Conservation (phyloP, 2,329 filamentous ascomycete species). For the Magnaporthiopsis poae region DNA sequence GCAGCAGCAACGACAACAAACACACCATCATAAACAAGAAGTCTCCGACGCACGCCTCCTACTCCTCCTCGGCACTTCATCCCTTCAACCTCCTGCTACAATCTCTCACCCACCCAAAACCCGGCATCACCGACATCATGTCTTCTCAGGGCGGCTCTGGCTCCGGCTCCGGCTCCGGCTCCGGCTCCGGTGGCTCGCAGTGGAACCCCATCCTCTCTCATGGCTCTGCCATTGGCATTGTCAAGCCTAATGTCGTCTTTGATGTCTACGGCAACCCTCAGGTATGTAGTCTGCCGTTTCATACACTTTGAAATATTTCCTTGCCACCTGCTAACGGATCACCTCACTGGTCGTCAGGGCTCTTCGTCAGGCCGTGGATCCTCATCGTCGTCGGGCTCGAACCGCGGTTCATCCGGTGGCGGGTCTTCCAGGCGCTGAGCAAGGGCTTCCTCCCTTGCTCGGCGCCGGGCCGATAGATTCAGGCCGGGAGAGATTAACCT, state of each 20-base stretch:
- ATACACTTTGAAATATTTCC: no score
- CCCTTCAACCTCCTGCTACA: background rate
- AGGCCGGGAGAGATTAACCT: no score
- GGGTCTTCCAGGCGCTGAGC: background rate
- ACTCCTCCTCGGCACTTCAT: background rate
- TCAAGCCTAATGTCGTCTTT: slow-evolving; percentile 19
- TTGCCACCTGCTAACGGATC: no score
- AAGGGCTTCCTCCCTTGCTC: background rate
- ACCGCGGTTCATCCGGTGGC: background rate
- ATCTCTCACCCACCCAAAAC: background rate
- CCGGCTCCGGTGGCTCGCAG: slow-evolving; percentile 7
- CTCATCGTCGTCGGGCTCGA: background rate
- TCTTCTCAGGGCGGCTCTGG: slow-evolving; percentile 3
- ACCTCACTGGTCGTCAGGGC: background rate
- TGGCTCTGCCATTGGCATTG: slow-evolving; percentile 19
- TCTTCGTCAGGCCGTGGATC: background rate
- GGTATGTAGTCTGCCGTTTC: background rate
- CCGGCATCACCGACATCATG: background rate
- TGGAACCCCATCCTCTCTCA: slow-evolving; percentile 19
- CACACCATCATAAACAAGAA: background rate
- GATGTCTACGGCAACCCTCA: slow-evolving; percentile 9
- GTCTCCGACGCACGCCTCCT: background rate
- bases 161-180: background rate
- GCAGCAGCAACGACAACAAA: no score
- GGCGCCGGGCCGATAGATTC: background rate